A percentile compares a stretch with the other conserved stretches of the same genome.
Evolutionary conservation across 2,329 filamentous ascomycete genomes (phyloP).

Genomic region (Colletotrichum phormii): DNA sequence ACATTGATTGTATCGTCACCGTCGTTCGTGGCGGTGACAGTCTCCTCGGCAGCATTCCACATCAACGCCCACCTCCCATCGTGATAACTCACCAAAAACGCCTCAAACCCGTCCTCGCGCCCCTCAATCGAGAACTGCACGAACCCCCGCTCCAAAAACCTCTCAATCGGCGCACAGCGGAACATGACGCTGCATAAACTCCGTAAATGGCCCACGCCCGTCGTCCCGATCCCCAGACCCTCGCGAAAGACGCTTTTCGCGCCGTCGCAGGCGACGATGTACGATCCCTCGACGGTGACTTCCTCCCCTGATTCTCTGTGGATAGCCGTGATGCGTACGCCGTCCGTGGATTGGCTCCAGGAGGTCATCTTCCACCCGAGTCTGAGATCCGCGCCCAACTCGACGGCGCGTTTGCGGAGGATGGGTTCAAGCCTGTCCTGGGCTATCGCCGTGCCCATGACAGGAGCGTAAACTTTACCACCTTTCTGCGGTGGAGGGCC

Average conservation of each 20-base stretch:
- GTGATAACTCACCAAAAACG: constrained; percentile 41
- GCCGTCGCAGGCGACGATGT: constrained; percentile 54
- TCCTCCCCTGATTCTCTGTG: neutral
- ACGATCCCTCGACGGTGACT: constrained; percentile 45
- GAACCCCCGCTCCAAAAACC: constrained; percentile 46
- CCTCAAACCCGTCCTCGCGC: constrained; percentile 41
- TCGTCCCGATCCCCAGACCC: constrained; percentile 42
- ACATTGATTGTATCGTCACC: neutral
- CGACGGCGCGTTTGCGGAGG: constrained; percentile 45
- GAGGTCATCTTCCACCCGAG: constrained; percentile 47
- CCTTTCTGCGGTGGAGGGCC: neutral
- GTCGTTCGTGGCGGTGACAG: neutral
- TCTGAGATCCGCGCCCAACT: constrained; percentile 48
- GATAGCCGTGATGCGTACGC: constrained; percentile 2
- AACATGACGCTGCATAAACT: constrained; percentile 50
- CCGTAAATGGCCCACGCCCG: constrained; percentile 46
- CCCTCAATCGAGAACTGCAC: constrained; percentile 46
- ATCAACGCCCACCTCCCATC: constrained; percentile 40
- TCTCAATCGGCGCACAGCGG: constrained; percentile 41
- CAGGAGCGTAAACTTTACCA: constrained; percentile 33
- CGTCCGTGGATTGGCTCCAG: constrained; percentile 39
- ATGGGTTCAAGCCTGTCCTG: constrained; percentile 55
- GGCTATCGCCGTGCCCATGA: constrained; percentile 45
- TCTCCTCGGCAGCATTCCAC: constrained; percentile 9
- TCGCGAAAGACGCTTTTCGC: constrained; percentile 43